phyloP scores from a whole-genome alignment of 2,329 filamentous ascomycete species.

The Fusarium marasasianum region DNA sequence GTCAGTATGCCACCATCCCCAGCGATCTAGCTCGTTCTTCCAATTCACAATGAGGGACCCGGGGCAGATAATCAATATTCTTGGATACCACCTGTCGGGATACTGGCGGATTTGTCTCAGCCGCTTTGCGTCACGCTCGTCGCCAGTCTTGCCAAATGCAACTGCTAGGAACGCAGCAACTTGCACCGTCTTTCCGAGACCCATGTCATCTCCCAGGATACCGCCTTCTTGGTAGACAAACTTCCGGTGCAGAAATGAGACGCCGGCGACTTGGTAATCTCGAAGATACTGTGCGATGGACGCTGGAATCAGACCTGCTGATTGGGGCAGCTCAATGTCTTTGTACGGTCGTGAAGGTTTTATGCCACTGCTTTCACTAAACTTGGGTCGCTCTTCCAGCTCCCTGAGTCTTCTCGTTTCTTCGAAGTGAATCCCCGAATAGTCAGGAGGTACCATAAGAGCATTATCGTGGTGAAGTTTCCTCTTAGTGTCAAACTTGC shows the following conservation, averaged over 20 bases:
- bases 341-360: slow-evolving; percentile 75
- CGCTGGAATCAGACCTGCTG: slow-evolving; percentile 84
- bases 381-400: slow-evolving; percentile 74
- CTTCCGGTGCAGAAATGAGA: slow-evolving; percentile 83
- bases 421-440: slow-evolving; percentile 77
- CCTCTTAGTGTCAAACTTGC: slow-evolving; percentile 71
- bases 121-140: slow-evolving; percentile 83
- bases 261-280: slow-evolving; percentile 89
- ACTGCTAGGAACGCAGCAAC: slow-evolving; percentile 91
- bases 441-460: slow-evolving; percentile 80
- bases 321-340: slow-evolving; percentile 79
- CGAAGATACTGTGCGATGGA: slow-evolving; percentile 91
- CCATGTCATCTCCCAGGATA: slow-evolving; percentile 97
- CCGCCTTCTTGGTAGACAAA: slow-evolving; percentile 93
- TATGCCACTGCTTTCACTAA: slow-evolving; percentile 63
- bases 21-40: slow-evolving; percentile 84
- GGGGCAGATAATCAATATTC: slow-evolving; percentile 86
- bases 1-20: slow-evolving; percentile 96
- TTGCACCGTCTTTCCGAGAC: slow-evolving; percentile 95
- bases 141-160: slow-evolving; percentile 93
- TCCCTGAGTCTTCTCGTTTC: slow-evolving; percentile 46
- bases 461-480: slow-evolving; percentile 71
- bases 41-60: slow-evolving; percentile 91
- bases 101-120: slow-evolving; percentile 84
- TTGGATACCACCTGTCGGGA: slow-evolving; percentile 75